phyloP scores from a whole-genome alignment of 169 alveolate genomes.

The Plasmodium coatneyi region DNA sequence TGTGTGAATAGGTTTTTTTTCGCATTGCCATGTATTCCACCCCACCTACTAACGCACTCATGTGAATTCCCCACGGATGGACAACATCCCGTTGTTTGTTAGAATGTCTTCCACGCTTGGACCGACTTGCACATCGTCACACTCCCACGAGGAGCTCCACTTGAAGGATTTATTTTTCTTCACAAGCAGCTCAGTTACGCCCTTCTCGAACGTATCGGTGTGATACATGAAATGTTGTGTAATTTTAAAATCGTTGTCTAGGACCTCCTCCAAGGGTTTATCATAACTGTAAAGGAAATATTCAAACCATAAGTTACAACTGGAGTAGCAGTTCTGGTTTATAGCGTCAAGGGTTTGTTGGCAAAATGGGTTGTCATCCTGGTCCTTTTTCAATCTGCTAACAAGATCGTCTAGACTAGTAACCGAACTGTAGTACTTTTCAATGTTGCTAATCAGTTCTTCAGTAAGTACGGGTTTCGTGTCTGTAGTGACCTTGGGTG shows the following conservation, averaged over 20 bases:
- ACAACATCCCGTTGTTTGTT: slow-evolving; percentile 24
- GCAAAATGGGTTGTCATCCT: slow-evolving; percentile 24
- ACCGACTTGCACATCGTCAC: background rate
- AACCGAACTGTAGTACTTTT: slow-evolving; percentile 25
- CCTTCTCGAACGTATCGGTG: slow-evolving; percentile 57
- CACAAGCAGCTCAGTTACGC: slow-evolving; percentile 62
- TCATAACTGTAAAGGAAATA: slow-evolving; percentile 55
- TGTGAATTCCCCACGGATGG: slow-evolving; percentile 52
- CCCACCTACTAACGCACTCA: background rate
- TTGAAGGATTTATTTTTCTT: slow-evolving; percentile 61
- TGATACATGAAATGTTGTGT: slow-evolving; percentile 47
- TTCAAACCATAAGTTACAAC: slow-evolving; percentile 42
- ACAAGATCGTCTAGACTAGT: slow-evolving; percentile 39
- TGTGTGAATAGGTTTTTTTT: background rate
- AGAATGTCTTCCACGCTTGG: slow-evolving; percentile 47
- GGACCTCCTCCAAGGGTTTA: slow-evolving; percentile 42
- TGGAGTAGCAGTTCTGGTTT: slow-evolving; percentile 29
- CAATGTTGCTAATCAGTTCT: slow-evolving; percentile 26
- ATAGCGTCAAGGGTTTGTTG: slow-evolving; percentile 4
- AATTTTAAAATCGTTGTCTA: slow-evolving; percentile 61
- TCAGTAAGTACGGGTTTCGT: slow-evolving; percentile 37
- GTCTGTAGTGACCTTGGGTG: background rate
- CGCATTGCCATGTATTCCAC: background rate
- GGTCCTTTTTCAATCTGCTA: slow-evolving; percentile 24
- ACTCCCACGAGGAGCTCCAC: slow-evolving; percentile 27